These are phyloP conservation scores for Tephrocybe sp. DNA, from an alignment of 768 basidiomycete genomes.

Conservation along the genomic window DNA sequence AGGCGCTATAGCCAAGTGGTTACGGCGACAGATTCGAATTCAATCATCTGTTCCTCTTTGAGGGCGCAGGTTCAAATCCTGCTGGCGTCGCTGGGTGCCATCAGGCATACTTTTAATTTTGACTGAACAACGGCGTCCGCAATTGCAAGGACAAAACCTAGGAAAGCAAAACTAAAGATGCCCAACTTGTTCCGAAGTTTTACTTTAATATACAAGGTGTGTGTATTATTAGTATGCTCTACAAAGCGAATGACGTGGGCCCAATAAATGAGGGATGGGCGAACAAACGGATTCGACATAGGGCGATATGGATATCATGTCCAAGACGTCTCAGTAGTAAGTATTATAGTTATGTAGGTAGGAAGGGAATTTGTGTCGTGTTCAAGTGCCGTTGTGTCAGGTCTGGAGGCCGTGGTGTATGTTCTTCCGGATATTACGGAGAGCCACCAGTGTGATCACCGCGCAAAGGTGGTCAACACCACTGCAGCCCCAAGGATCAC, in stretches of 20 bases:
- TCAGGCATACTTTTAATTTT: background rate
- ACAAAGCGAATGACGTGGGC: background rate
- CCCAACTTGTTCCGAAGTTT: too few relatives aligned
- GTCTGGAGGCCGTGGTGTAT: background rate
- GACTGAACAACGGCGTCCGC: background rate
- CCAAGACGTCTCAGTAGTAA: too few relatives aligned
- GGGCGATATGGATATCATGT: too few relatives aligned
- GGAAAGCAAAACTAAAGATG: too few relatives aligned
- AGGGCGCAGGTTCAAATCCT: constrained; percentile 11
- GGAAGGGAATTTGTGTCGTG: background rate
- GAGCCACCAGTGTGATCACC: background rate
- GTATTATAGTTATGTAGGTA: background rate
- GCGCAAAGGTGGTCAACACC: constrained; percentile 4
- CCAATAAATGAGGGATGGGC: constrained; percentile 1
- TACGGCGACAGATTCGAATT: constrained; percentile 65
- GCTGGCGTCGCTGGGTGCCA: too few relatives aligned
- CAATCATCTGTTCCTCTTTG: constrained; percentile 3
- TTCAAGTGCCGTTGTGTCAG: background rate
- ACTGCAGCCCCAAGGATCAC: constrained; percentile 11
- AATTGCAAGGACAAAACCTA: too few relatives aligned
- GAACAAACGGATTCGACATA: too few relatives aligned
- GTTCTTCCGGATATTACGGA: background rate
- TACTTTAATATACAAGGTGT: too few relatives aligned
- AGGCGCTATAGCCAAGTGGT: constrained; percentile 77
- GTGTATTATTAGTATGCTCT: background rate